Percentiles rank a stretch among this genome's conserved stretches.
phyloP scores from a whole-genome alignment of 805 yeast species.

The Saturnispora zaruensis region DNA sequence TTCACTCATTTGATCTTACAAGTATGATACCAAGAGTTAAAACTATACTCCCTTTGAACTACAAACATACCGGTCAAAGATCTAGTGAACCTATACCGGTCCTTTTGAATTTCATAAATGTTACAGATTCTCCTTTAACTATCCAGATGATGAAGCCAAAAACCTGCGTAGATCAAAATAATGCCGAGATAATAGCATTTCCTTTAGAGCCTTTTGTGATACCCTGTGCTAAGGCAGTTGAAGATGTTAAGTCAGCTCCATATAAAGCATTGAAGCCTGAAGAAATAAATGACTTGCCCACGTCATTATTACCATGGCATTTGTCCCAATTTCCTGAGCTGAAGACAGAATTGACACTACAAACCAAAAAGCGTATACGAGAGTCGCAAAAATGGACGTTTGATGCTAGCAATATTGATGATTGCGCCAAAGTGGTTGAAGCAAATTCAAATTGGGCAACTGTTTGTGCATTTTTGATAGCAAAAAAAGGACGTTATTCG shows the following conservation, averaged over 20 bases:
- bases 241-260: neutral
- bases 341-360: neutral
- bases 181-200: neutral
- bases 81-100: neutral
- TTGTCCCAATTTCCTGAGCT: neutral
- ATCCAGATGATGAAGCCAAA: neutral
- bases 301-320: neutral
- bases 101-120: neutral
- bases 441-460: neutral
- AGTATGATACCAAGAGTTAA: neutral
- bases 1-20: neutral
- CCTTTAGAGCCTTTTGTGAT: neutral
- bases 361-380: neutral
- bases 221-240: neutral
- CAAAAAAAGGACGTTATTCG: neutral
- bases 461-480: constrained; percentile 36
- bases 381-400: neutral
- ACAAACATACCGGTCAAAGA: neutral
- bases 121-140: neutral
- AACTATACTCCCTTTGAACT: neutral
- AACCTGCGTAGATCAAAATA: neutral
- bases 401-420: neutral
- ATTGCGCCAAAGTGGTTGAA: neutral
- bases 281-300: neutral
- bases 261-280: too few relatives aligned